A percentile compares a stretch with the other conserved stretches of the same genome.
Conservation (phyloP, 2,329 filamentous ascomycete species). For the Rhinocladiella mackenziei region DNA sequence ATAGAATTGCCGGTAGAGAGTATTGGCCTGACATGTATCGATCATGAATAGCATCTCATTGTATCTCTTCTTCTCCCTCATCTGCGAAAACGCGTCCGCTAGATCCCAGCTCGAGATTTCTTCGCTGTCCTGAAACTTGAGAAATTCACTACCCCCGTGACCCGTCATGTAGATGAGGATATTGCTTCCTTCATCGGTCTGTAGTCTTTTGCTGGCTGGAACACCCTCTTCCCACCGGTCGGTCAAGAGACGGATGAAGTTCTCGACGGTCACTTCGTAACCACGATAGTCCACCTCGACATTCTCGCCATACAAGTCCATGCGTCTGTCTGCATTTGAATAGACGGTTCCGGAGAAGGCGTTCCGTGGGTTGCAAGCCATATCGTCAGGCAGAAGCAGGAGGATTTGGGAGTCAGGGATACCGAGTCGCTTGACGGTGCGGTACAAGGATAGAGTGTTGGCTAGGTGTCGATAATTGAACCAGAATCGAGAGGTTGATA, state of each 20-base stretch:
- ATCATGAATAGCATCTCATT: constrained; percentile 99
- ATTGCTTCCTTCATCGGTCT: constrained; percentile 94
- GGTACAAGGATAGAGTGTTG: constrained; percentile 95
- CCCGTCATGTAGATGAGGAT: constrained; percentile 99
- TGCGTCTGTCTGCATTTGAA: constrained; percentile 92
- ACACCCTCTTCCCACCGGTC: constrained; percentile 93
- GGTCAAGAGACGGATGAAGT: constrained; percentile 92
- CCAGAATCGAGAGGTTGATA: constrained; percentile 98
- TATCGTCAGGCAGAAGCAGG: constrained; percentile 99
- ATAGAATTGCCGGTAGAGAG: constrained; percentile 98
- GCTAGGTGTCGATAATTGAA: constrained; percentile 99
- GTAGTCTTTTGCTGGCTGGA: constrained; percentile 84
- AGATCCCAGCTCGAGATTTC: constrained; percentile 96
- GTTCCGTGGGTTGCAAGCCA: constrained; percentile 98
- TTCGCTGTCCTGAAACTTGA: constrained; percentile 97
- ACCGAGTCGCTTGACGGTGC: constrained; percentile 93
- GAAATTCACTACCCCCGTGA: constrained; percentile 93
- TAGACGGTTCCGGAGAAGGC: constrained; percentile 97
- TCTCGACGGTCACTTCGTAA: constrained; percentile 98
- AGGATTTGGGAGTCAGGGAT: constrained; percentile 99
- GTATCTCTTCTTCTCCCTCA: constrained; percentile 99
- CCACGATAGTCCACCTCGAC: constrained; percentile 98
- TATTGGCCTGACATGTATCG: constrained; percentile 98
- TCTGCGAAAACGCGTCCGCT: constrained; percentile 96
- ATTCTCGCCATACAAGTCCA: constrained; percentile 96